Conservation (phyloP, 1,139 yeast species). For the Protomyces arabidopsidicola region DNA sequence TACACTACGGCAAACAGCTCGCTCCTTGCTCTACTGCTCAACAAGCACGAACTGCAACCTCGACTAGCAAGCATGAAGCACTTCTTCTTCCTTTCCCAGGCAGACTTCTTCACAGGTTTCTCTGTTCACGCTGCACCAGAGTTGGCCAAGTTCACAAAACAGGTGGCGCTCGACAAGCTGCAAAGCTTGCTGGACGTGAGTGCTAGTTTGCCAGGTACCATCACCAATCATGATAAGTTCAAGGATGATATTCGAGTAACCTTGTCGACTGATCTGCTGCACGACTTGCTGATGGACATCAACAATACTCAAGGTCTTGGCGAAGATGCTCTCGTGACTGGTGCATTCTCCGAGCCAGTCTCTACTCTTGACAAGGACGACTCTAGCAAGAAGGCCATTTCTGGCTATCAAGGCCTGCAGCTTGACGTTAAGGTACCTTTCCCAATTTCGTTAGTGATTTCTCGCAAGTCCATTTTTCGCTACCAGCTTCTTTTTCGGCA, state of each 20-base stretch:
- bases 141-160: constrained; percentile 42
- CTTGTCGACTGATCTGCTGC: constrained; percentile 43
- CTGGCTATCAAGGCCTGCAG: constrained; percentile 56
- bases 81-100: constrained; percentile 55
- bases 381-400: constrained; percentile 29
- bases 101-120: constrained; percentile 49
- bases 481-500: constrained; percentile 78
- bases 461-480: constrained; percentile 66
- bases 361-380: constrained; percentile 24
- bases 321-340: constrained; percentile 41
- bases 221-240: constrained; percentile 42
- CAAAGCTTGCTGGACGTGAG: constrained; percentile 44
- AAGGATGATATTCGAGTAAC: constrained; percentile 41
- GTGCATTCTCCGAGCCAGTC: constrained; percentile 41
- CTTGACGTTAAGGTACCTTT: constrained; percentile 72
- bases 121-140: constrained; percentile 44
- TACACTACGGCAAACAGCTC: constrained; percentile 64
- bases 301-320: constrained; percentile 61
- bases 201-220: constrained; percentile 44
- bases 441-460: constrained; percentile 72
- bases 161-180: constrained; percentile 44
- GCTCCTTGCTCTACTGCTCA: constrained; percentile 54
- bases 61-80: constrained; percentile 43
- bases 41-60: constrained; percentile 54
- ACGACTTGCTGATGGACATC: constrained; percentile 59